Conservation (phyloP, 2,329 filamentous ascomycete species). For the Trichothecium sympodiale region DNA sequence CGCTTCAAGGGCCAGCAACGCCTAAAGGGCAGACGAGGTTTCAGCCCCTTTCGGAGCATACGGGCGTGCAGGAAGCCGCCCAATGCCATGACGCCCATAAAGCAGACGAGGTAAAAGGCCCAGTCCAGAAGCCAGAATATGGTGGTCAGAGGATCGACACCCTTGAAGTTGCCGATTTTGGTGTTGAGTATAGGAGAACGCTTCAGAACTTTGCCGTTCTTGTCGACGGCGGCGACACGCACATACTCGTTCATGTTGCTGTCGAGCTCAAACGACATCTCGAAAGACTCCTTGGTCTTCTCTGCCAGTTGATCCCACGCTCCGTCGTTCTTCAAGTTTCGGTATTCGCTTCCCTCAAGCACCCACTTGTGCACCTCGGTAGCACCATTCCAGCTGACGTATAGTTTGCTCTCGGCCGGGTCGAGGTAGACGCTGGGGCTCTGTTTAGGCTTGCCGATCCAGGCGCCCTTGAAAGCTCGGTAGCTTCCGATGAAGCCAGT, state of each 20-base stretch:
- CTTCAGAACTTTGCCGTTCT: constrained; percentile 1
- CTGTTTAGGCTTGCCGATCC: constrained; percentile 32
- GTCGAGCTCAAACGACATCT: constrained; percentile 1
- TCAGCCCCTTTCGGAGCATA: no score
- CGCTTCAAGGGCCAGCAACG: no score
- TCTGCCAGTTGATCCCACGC: constrained; percentile 1
- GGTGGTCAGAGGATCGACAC: constrained; percentile 18
- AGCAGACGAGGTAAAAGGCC: no score
- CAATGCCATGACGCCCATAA: no score
- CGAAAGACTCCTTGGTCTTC: constrained; percentile 1
- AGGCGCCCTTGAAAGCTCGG: constrained; percentile 40
- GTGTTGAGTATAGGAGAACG: constrained; percentile 28
- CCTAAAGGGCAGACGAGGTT: no score
- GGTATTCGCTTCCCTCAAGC: constrained; percentile 10
- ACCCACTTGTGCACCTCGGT: constrained; percentile 35
- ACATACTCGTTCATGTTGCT: constrained; percentile 2
- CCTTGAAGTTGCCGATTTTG: constrained; percentile 53
- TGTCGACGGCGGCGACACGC: constrained; percentile 2
- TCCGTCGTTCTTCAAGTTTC: not conserved
- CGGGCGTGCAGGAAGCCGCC: no score
- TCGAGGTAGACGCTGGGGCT: constrained; percentile 13
- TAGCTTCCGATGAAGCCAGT: constrained; percentile 36
- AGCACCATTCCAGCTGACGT: constrained; percentile 44
- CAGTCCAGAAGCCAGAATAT: no score
- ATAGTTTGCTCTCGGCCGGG: constrained; percentile 16